Evolutionary conservation across 2,329 filamentous ascomycete genomes (phyloP).

Genomic region (Triangularia setosa): DNA sequence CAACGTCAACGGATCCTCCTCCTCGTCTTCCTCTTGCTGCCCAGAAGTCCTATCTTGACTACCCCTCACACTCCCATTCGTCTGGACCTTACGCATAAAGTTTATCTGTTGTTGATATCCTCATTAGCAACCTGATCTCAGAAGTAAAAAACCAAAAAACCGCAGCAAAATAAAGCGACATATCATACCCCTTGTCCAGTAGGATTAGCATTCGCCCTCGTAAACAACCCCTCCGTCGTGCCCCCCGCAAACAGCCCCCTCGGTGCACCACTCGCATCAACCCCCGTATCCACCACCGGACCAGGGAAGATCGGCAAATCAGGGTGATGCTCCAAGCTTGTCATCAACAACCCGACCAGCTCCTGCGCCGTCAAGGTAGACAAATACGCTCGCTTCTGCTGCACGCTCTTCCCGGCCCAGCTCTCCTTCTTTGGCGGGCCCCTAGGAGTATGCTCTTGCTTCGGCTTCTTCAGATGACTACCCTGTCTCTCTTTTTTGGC

Average conservation of each 20-base stretch:
- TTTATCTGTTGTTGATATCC: neutral
- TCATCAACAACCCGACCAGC: conserved; percentile 62
- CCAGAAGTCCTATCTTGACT: conserved; percentile 13
- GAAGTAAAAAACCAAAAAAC: neutral
- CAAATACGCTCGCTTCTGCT: conserved; percentile 60
- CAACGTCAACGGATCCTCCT: conserved; percentile 27
- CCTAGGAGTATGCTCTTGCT: conserved; percentile 23
- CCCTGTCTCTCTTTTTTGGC: conserved; percentile 44
- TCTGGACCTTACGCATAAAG: neutral
- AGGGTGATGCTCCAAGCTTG: conserved; percentile 57
- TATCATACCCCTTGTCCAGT: conserved; percentile 25
- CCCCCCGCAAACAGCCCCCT: conserved; percentile 30
- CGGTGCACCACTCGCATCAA: conserved; percentile 11
- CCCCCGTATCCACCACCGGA: neutral
- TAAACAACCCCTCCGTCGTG: conserved; percentile 29
- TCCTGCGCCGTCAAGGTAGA: conserved; percentile 55
- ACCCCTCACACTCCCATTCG: neutral
- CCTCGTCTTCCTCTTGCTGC: conserved; percentile 25
- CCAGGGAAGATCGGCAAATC: conserved; percentile 59
- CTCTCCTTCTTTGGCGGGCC: conserved; percentile 28
- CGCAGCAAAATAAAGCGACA: neutral
- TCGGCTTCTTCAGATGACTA: conserved; percentile 35
- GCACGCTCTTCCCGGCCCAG: conserved; percentile 36
- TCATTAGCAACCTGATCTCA: neutral
- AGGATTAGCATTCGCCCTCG: conserved; percentile 35